These are phyloP conservation scores for Prunus fruticosa DNA, from an alignment of 306 rosid genomes.

Conservation along the genomic window DNA sequence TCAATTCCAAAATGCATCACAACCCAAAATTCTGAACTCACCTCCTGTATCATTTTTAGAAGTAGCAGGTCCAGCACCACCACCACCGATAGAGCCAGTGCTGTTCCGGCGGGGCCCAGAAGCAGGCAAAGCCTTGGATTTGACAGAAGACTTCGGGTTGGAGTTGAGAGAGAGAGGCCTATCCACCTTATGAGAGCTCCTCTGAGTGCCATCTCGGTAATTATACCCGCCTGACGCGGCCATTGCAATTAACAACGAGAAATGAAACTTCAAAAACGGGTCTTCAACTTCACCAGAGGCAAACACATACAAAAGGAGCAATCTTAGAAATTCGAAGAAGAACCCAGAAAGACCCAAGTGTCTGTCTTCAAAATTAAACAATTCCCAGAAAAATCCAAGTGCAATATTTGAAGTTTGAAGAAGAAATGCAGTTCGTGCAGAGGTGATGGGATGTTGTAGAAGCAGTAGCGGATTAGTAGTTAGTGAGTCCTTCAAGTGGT, in stretches of 20 bases:
- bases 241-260: constrained; percentile 37
- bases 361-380: constrained; percentile 10
- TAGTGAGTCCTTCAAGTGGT: constrained; percentile 5
- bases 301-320: constrained; percentile 8
- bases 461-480: not conserved
- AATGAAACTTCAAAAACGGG: constrained; percentile 5
- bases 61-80: constrained; percentile 23
- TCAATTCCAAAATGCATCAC: constrained; percentile 3
- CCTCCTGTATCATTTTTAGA: constrained; percentile 69
- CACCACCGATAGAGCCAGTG: constrained; percentile 42
- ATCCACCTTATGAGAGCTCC: constrained; percentile 58
- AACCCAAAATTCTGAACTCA: constrained; percentile 29
- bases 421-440: not conserved
- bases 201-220: constrained; percentile 53
- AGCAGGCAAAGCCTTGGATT: constrained; percentile 59
- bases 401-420: constrained; percentile 2
- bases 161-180: constrained; percentile 47
- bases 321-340: not conserved
- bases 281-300: constrained; percentile 16
- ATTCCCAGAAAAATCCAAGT: constrained; percentile 15
- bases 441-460: not conserved
- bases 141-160: constrained; percentile 48
- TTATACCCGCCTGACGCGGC: constrained; percentile 55
- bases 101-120: constrained; percentile 72
- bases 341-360: constrained; percentile 16